Evolutionary conservation across 352 stramenopile species (phyloP).

Genomic region (Phytophthora syringae): DNA sequence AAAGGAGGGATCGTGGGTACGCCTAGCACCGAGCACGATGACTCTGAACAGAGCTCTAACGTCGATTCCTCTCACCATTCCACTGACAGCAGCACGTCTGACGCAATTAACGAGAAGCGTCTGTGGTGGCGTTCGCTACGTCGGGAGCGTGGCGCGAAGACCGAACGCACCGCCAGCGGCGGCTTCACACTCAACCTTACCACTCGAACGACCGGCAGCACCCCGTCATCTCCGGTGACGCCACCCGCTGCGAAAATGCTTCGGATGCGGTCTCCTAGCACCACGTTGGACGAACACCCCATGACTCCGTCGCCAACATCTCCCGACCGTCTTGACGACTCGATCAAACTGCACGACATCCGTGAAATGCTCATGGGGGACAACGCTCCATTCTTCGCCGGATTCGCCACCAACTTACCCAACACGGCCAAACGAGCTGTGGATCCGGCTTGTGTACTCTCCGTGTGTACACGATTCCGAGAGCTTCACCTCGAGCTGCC

Average conservation of each 20-base stretch:
- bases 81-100: constrained; percentile 45
- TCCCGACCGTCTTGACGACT: constrained; percentile 59
- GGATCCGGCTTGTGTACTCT: constrained; percentile 62
- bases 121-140: constrained; percentile 78
- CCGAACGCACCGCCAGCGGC: constrained; percentile 69
- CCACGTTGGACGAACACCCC: constrained; percentile 12
- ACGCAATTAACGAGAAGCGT: constrained; percentile 65
- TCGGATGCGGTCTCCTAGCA: constrained; percentile 16
- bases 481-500: constrained; percentile 78
- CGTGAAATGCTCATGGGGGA: constrained; percentile 52
- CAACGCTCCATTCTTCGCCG: constrained; percentile 62
- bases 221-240: constrained; percentile 41
- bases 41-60: constrained; percentile 32
- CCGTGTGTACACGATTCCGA: constrained; percentile 63
- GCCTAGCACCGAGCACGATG: constrained; percentile 20
- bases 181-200: constrained; percentile 63
- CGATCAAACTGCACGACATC: constrained; percentile 68
- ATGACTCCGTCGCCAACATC: constrained; percentile 23
- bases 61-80: constrained; percentile 30
- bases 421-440: constrained; percentile 61
- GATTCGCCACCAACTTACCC: constrained; percentile 45
- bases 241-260: constrained; percentile 21
- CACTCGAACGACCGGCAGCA: constrained; percentile 38
- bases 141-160: constrained; percentile 57
- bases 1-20: constrained; percentile 33